Evolutionary conservation across 441 rosid species (phyloP).

Genomic region (Biscutella laevigata): DNA sequence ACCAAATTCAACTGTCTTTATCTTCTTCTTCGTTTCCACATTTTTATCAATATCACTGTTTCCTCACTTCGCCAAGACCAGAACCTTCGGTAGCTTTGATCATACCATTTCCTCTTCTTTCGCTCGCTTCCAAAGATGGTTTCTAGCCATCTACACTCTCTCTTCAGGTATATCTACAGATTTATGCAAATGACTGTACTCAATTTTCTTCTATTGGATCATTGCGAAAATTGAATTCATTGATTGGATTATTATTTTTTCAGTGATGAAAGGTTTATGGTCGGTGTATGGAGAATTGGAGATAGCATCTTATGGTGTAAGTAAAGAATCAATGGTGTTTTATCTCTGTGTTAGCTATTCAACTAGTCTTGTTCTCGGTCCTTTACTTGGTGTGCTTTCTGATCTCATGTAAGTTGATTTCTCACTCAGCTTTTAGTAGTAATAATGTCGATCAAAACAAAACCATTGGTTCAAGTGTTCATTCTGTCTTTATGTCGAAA

Average conservation of each 20-base stretch:
- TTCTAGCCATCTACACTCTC: constrained; percentile 56
- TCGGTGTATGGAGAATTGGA: constrained; percentile 77
- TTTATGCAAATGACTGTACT: background rate
- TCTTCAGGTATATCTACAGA: constrained; percentile 45
- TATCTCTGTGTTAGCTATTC: constrained; percentile 50
- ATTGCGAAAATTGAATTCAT: background rate
- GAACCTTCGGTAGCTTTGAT: constrained; percentile 40
- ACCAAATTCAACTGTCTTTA: constrained; percentile 40
- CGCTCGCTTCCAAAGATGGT: constrained; percentile 50
- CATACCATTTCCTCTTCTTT: constrained; percentile 35
- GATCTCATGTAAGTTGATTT: constrained; percentile 78
- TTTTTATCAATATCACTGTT: constrained; percentile 43
- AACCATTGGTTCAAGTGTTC: background rate
- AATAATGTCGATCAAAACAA: background rate
- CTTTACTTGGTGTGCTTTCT: constrained; percentile 60
- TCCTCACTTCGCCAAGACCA: constrained; percentile 36
- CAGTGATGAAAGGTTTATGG: constrained; percentile 77
- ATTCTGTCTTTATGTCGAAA: background rate
- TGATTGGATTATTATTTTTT: background rate
- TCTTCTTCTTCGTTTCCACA: constrained; percentile 52
- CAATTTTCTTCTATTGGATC: background rate
- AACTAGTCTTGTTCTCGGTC: constrained; percentile 47
- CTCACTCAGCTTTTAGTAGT: background rate
- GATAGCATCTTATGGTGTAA: constrained; percentile 34
- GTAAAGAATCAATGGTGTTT: constrained; percentile 45